Evolutionary conservation across 495 filamentous ascomycete species (phyloP), one percentile per base, ranked within the genome.

Genomic region (Peziza echinospora): DNA sequence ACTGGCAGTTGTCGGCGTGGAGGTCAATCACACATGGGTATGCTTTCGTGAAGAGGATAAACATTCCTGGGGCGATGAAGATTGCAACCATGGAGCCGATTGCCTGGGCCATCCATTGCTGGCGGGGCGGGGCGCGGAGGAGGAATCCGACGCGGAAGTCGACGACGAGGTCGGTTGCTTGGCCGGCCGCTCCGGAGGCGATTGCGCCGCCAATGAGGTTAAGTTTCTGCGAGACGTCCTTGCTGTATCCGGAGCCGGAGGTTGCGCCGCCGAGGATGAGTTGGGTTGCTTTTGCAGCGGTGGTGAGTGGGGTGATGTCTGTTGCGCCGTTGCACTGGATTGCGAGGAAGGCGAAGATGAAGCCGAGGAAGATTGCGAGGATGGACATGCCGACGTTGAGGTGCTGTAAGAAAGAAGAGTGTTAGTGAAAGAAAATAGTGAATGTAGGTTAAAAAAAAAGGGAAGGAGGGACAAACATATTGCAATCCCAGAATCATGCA

Each of bases 341-440:
- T 47, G 71, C 72, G 40, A 80, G 62, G 64, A 80, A 80, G 11
- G 75, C 71, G 60, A 80, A 80, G 56, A 80, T 57, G 65, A 80
- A 76, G 41, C 73, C 72, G 23, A 81, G 62, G 24, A 80, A 26
- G 51, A 71, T 64, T 22, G 75, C 71, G 24, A 81, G 63, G 43
- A 81, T 63, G 11, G 71, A 73, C 47, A 75, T 60, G 28, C 75
- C 75, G 5, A 72, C 65, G 48, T 72, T 62, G 64, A 76, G 76
- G 3, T 71, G 64, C 61, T 37, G 19, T 37, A 37, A n/a, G n/a
- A n/a, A n/a, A n/a, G n/a, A n/a, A n/a, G n/a, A n/a, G n/a, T n/a
- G n/a, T n/a, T n/a, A n/a, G n/a, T n/a, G n/a, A n/a, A n/a, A n/a
- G n/a, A n/a, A n/a, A 37, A 5, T 17, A 11, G 30, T 37, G 13